Conservation (phyloP, 495 filamentous ascomycete species). For the Beverwykella pulmonaria region DNA sequence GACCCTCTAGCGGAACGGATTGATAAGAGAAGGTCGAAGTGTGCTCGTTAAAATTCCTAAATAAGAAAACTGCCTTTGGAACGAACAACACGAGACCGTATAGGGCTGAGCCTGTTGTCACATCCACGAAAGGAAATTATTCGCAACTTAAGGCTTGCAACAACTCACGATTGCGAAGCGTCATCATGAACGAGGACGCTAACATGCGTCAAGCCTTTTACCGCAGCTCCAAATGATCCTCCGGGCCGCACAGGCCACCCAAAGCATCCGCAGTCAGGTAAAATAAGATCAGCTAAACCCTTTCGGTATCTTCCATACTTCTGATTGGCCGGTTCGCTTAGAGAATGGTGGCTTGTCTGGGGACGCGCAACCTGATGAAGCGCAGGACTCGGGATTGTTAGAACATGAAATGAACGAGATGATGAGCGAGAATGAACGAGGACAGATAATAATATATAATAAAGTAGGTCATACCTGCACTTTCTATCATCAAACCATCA, state of each 20-base stretch:
- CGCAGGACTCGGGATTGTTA: background rate
- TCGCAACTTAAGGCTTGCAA: background rate
- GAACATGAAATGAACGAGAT: background rate
- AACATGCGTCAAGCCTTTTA: background rate
- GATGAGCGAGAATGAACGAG: background rate
- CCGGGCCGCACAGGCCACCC: background rate
- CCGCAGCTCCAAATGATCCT: background rate
- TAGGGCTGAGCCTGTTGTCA: background rate
- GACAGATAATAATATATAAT: background rate
- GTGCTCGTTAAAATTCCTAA: no score
- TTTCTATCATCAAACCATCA: background rate
- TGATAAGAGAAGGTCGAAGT: no score
- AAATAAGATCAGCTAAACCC: conserved; percentile 23
- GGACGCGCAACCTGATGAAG: conserved; percentile 5
- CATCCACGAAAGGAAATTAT: background rate
- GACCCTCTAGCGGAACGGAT: no score
- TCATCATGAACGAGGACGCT: background rate
- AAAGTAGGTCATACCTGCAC: background rate
- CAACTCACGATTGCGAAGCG: background rate
- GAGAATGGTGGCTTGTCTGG: background rate
- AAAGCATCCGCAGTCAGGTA: background rate
- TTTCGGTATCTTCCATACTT: background rate
- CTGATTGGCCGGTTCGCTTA: conserved; percentile 32
- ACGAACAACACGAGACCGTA: no score
- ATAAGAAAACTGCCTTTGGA: no score